Evolutionary conservation across 2,329 filamentous ascomycete species (phyloP), one percentile per base, ranked within the genome.

Genomic region (Helotiales sp.): DNA sequence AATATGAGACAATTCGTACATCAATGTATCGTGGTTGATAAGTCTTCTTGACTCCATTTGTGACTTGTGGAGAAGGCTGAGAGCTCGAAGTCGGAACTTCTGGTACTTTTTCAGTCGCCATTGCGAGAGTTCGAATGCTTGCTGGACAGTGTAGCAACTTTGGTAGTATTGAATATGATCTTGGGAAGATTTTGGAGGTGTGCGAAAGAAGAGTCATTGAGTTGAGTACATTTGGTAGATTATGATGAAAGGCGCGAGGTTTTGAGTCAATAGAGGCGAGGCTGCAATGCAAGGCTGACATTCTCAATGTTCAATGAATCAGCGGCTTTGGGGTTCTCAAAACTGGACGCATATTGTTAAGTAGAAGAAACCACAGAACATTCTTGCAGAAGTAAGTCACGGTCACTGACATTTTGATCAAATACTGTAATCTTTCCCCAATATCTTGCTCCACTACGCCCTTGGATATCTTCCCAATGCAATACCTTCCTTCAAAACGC

Each of bases 1-100:
- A 13, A 15, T 5, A 24, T 1, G 29, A 13, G 19, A 59, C 24
- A 13, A 12, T 70, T n/a, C 79, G 69, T 76, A 87, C 84, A 81
- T 87, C 84, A 61, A 86, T 81, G 66, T 85, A 87, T 68, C 82
- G 77, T 9, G 82, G 82, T 52, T 71, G 75, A 63, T 63, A 61
- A 2, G 29, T 13, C 12, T 46, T 44, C 40, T 27, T 44, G 7
- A 30, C 47, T 30, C 33, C 51, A 30, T 54, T 49, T 9, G 19
- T 27, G 15, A 42, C 36, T 17, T 38, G 52, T 25, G n/a, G 25
- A 47, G 52, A 47, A 54, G 52, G 40, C 52, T 54, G 52, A 33
- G 52, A n/a, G 30, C 25, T 10, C 12, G 46, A 48, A 48, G 46
- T 12, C 15, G 15, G 13, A 10, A 27, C 46, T 48, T 48, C 46